Percentiles rank a stretch among this genome's conserved stretches.
phyloP scores from a whole-genome alignment of 805 yeast genomes.

The Kurtzmaniella cleridarum region DNA sequence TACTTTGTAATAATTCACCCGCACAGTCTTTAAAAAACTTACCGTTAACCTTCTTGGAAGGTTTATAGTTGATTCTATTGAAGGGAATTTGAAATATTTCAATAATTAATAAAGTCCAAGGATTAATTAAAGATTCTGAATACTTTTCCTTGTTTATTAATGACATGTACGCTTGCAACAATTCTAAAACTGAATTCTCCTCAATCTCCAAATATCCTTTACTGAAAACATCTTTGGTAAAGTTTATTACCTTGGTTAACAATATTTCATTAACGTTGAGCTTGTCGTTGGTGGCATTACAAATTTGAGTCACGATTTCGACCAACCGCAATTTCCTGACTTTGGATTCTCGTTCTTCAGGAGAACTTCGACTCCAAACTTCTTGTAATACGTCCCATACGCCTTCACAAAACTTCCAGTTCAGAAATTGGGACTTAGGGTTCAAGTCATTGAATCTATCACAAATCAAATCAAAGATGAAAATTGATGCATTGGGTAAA shows the following conservation, averaged over 20 bases:
- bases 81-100: constrained; percentile 19
- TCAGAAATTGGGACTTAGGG: constrained; percentile 26
- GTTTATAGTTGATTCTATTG: constrained; percentile 15
- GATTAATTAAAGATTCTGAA: background rate
- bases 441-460: constrained; percentile 51
- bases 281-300: constrained; percentile 24
- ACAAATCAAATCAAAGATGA: constrained; percentile 53
- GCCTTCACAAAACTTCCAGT: constrained; percentile 36
- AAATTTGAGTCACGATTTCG: constrained; percentile 22
- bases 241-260: constrained; percentile 12
- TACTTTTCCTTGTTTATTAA: background rate
- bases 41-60: constrained; percentile 24
- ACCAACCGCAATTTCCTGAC: constrained; percentile 31
- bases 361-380: constrained; percentile 28
- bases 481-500: constrained; percentile 51
- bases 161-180: constrained; percentile 17
- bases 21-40: constrained; percentile 22
- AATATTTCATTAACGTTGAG: constrained; percentile 5
- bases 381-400: constrained; percentile 49
- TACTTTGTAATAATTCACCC: constrained; percentile 3
- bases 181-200: constrained; percentile 21
- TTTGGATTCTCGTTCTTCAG: constrained; percentile 11
- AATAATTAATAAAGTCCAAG: constrained; percentile 22
- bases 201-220: constrained; percentile 28
- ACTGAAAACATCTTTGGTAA: constrained; percentile 14